phyloP scores from a whole-genome alignment of 2,329 filamentous ascomycete genomes.

The Fusarium devonianum region DNA sequence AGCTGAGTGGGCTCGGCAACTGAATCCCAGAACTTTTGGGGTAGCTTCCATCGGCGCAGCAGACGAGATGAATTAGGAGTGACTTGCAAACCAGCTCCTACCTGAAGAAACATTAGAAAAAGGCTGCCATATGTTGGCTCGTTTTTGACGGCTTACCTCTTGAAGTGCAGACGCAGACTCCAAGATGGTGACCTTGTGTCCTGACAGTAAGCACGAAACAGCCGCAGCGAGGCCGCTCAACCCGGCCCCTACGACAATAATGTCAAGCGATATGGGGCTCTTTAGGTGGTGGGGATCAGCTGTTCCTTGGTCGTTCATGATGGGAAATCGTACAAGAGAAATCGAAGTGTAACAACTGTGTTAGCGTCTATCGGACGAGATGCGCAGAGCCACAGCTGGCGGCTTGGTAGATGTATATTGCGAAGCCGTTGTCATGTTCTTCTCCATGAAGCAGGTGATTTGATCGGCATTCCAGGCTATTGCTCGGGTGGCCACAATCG shows the following conservation, averaged over 20 bases:
- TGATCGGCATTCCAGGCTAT: neutral
- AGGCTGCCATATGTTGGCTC: neutral
- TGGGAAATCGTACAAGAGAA: neutral
- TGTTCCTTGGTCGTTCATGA: neutral
- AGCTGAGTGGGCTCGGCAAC: constrained; percentile 55
- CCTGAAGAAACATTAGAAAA: neutral
- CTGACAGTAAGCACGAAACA: constrained; percentile 48
- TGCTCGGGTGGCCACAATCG: neutral
- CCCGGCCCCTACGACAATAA: constrained; percentile 54
- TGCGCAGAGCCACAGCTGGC: too few species aligned
- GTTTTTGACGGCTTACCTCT: constrained; percentile 40
- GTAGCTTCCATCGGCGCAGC: constrained; percentile 59
- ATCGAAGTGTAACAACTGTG: neutral
- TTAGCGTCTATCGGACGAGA: neutral
- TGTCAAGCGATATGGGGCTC: constrained; percentile 36
- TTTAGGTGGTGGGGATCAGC: neutral
- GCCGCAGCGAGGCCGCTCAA: constrained; percentile 52
- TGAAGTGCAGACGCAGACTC: constrained; percentile 50
- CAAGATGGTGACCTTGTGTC: constrained; percentile 52
- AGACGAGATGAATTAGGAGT: constrained; percentile 59
- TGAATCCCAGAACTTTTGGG: constrained; percentile 50
- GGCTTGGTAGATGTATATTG: constrained; percentile 4
- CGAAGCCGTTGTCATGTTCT: too few species aligned
- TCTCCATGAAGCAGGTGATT: too few species aligned
- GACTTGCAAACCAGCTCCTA: constrained; percentile 62